A percentile compares a stretch with the other conserved stretches of the same genome.
phyloP scores from a whole-genome alignment of 2,329 filamentous ascomycete genomes.

The Allantophomopsis lycopodina region DNA sequence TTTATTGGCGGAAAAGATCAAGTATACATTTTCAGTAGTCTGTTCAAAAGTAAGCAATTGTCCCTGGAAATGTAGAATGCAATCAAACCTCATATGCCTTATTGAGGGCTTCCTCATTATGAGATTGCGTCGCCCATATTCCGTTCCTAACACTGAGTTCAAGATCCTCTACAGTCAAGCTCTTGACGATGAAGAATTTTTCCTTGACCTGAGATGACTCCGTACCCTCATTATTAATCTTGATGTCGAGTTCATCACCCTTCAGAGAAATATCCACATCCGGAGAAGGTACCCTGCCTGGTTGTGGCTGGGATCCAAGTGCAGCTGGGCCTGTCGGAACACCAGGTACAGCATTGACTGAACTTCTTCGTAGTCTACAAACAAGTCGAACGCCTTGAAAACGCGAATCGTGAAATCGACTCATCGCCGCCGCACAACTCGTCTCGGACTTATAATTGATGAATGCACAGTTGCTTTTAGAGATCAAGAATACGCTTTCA shows the following conservation, averaged over 20 bases:
- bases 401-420: conserved; percentile 77
- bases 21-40: conserved; percentile 71
- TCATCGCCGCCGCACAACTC: conserved; percentile 63
- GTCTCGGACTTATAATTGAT: conserved; percentile 82
- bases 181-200: conserved; percentile 87
- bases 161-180: conserved; percentile 78
- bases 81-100: conserved; percentile 60
- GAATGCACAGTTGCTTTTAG: conserved; percentile 95
- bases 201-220: conserved; percentile 32
- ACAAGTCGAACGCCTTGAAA: conserved; percentile 80
- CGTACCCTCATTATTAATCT: not conserved
- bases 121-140: conserved; percentile 87
- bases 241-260: conserved; percentile 3
- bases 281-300: conserved; percentile 11
- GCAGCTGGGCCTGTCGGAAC: conserved; percentile 16
- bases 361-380: conserved; percentile 58
- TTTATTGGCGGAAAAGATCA: conserved; percentile 94
- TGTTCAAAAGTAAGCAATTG: conserved; percentile 20
- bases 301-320: conserved; percentile 9
- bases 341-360: conserved; percentile 19
- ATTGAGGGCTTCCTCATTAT: conserved; percentile 80
- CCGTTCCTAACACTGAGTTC: conserved; percentile 78
- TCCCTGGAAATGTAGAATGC: not conserved
- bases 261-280: conserved; percentile 18
- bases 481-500: conserved; percentile 85